Evolutionary conservation across 2,329 filamentous ascomycete species (phyloP).

Genomic region (Diaporthe sp.): DNA sequence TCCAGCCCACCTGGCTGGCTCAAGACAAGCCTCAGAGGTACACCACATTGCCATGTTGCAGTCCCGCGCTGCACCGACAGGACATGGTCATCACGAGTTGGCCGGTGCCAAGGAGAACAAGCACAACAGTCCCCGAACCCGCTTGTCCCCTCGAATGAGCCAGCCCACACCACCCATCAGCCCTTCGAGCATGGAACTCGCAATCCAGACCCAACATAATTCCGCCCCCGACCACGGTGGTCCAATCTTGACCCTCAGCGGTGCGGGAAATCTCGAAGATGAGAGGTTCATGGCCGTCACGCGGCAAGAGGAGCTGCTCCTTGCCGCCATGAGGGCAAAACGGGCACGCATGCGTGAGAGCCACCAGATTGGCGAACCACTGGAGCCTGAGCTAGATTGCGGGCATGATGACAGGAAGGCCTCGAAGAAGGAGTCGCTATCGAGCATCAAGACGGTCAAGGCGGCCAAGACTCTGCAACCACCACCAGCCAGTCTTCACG

Average conservation of each 20-base stretch:
- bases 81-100: constrained; percentile 35
- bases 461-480: constrained; percentile 16
- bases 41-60: constrained; percentile 40
- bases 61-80: constrained; percentile 30
- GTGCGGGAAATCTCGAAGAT: constrained; percentile 46
- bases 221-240: constrained; percentile 45
- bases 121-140: constrained; percentile 42
- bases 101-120: constrained; percentile 6
- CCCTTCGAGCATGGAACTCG: constrained; percentile 66
- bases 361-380: constrained; percentile 2
- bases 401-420: constrained; percentile 13
- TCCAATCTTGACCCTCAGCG: constrained; percentile 51
- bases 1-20: not conserved
- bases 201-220: constrained; percentile 53
- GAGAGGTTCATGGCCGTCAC: constrained; percentile 70
- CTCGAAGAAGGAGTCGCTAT: constrained; percentile 39
- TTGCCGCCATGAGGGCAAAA: constrained; percentile 70
- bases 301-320: constrained; percentile 70
- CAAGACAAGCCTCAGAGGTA: constrained; percentile 29
- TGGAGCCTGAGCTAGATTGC: not conserved
- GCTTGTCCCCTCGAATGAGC: constrained; percentile 42
- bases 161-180: constrained; percentile 66
- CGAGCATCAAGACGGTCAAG: constrained; percentile 40
- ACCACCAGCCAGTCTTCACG: not conserved
- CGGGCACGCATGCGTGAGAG: constrained; percentile 68